phyloP scores from a whole-genome alignment of 139 green algal species.

The Chlamydomonas applanata region DNA sequence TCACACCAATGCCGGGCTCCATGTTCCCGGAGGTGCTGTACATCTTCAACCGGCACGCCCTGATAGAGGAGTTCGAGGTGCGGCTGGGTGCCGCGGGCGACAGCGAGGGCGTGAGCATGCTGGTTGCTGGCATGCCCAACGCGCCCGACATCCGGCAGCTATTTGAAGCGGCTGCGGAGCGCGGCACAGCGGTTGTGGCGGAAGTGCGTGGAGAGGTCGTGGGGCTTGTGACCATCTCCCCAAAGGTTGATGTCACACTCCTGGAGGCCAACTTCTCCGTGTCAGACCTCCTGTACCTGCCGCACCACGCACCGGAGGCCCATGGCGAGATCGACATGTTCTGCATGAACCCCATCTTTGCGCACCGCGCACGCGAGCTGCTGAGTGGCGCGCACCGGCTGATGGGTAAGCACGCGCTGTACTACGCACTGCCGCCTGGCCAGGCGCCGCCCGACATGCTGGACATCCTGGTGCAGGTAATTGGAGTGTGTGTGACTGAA shows the following conservation, averaged over 20 bases:
- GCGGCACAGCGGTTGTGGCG: slow-evolving; percentile 31
- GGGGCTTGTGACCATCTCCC: slow-evolving; percentile 44
- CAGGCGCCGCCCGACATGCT: slow-evolving; percentile 53
- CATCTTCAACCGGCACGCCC: slow-evolving; percentile 45
- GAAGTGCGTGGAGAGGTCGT: slow-evolving; percentile 44
- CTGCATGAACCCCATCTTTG: slow-evolving; percentile 68
- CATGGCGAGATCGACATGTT: slow-evolving; percentile 57
- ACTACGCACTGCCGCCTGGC: slow-evolving; percentile 53
- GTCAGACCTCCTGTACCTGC: slow-evolving; percentile 23
- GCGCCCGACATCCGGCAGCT: slow-evolving; percentile 28
- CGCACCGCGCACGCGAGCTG: slow-evolving; percentile 21
- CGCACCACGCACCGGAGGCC: slow-evolving; percentile 13
- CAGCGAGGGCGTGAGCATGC: slow-evolving; percentile 18
- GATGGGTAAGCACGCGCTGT: slow-evolving; percentile 31
- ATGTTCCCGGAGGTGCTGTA: slow-evolving; percentile 51
- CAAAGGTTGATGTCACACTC: slow-evolving; percentile 41
- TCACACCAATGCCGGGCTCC: slow-evolving; percentile 30
- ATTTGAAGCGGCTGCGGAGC: slow-evolving; percentile 25
- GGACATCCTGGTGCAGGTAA: slow-evolving; percentile 44
- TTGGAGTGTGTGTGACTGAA: not conserved
- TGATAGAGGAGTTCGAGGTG: slow-evolving; percentile 29
- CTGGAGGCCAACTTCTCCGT: slow-evolving; percentile 51
- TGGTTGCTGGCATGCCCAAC: slow-evolving; percentile 46
- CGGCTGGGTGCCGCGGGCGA: slow-evolving; percentile 27
- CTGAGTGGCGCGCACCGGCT: slow-evolving; percentile 16